phyloP scores from a whole-genome alignment of 345 rosid genomes.

The Erodium maritimum region DNA sequence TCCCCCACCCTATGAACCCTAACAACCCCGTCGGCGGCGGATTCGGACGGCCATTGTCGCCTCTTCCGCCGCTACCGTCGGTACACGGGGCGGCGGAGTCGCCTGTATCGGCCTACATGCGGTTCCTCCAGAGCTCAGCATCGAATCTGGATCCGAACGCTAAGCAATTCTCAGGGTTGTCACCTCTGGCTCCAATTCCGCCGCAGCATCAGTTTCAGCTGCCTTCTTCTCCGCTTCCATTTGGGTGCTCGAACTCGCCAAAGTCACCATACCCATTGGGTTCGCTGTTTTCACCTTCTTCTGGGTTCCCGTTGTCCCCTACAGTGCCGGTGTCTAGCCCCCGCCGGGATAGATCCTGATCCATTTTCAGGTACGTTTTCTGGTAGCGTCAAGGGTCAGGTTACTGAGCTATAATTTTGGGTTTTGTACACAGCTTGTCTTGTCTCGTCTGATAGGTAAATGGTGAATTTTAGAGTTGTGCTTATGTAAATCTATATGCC shows the following conservation, averaged over 20 bases:
- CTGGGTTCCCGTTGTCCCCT: slow-evolving; percentile 52
- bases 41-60: slow-evolving; percentile 15
- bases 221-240: slow-evolving; percentile 34
- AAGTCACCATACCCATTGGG: slow-evolving; percentile 45
- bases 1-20: too few species aligned
- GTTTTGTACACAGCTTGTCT: neutral
- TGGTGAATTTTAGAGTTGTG: neutral
- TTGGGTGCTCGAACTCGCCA: slow-evolving; percentile 78
- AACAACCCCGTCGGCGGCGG: neutral
- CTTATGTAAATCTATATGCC: neutral
- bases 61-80: slow-evolving; percentile 25
- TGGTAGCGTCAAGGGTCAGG: neutral
- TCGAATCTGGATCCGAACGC: slow-evolving; percentile 32
- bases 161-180: slow-evolving; percentile 47
- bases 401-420: neutral
- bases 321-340: slow-evolving; percentile 71
- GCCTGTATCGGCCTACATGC: slow-evolving; percentile 49
- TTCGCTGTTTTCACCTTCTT: slow-evolving; percentile 55
- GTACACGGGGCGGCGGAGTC: slow-evolving; percentile 33
- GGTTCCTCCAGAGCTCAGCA: slow-evolving; percentile 48
- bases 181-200: slow-evolving; percentile 31
- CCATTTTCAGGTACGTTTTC: neutral
- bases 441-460: neutral
- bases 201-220: slow-evolving; percentile 27
- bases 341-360: slow-evolving; percentile 34